phyloP scores from a whole-genome alignment of 495 filamentous ascomycete genomes.

The Oleoguttula mirabilis region DNA sequence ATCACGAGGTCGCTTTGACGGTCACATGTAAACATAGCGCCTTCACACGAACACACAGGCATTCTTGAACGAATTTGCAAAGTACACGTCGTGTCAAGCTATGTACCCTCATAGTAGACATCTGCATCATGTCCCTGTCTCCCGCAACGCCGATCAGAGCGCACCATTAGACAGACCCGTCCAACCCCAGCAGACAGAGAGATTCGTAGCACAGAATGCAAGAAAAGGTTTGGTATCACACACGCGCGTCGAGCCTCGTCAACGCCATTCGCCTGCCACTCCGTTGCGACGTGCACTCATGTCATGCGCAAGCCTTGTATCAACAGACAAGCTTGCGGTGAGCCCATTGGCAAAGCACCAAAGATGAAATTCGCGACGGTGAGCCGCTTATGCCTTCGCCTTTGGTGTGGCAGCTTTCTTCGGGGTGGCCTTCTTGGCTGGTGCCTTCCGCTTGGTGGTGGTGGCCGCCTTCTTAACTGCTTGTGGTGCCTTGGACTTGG shows the following conservation, averaged over 20 bases:
- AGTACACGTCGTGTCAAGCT: slow-evolving; percentile 10
- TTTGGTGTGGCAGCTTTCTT: slow-evolving; percentile 28
- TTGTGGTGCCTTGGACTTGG: slow-evolving; percentile 55
- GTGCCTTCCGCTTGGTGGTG: slow-evolving; percentile 48
- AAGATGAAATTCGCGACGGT: not conserved
- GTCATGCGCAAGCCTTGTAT: no score
- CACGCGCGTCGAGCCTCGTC: slow-evolving; percentile 1
- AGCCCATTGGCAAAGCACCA: not conserved
- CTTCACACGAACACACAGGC: no score
- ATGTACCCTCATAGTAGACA: slow-evolving; percentile 19
- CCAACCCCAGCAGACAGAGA: not conserved
- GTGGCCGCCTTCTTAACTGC: slow-evolving; percentile 36
- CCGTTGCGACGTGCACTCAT: no score
- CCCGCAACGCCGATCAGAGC: slow-evolving; percentile 2
- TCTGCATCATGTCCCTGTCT: slow-evolving; percentile 6
- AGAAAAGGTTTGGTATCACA: slow-evolving; percentile 12
- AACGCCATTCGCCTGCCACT: slow-evolving; percentile 13
- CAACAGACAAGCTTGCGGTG: no score
- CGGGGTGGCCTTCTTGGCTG: slow-evolving; percentile 37
- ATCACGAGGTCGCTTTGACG: no score
- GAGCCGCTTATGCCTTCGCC: slow-evolving; percentile 8
- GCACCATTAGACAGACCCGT: slow-evolving; percentile 1
- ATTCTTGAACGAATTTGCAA: no score
- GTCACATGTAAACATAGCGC: no score
- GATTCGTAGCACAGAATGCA: not conserved